Base-by-base conservation (phyloP, 2,329 filamentous ascomycete genomes). In the Venturia oleaginea region DNA sequence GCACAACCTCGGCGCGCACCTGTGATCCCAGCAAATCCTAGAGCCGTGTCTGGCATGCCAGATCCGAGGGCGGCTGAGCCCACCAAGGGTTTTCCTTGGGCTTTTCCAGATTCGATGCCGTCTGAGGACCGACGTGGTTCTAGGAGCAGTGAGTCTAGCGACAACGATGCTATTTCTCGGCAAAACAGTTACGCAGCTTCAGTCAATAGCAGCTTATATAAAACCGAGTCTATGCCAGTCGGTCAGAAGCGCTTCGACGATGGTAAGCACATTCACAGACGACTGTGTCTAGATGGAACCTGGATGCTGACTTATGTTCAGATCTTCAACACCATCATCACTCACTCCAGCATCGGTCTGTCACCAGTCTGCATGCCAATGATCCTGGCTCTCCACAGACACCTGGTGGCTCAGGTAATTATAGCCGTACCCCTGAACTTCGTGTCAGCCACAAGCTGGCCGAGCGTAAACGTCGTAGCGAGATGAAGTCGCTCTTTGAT, bases 401-500 rank as follows among this genome's bases (percentile, higher is more conserved):
- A 65, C 59, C 77, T 76, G 65, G 77, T 76, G 83, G 85, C 13
- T 81, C 84, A 30, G 89, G 91, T 68, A 91, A 90, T 1, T 94
- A 94, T 74, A 92, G 89, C 70, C 81, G 90, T 48, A 94, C 90
- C 0, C 90, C 90, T 0, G 90, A 94, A 74, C 79, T 94, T 46
- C 84, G 90, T 27, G 84, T 93, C 60, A 93, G 89, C 71, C 90
- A 94, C 76, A 94, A 94, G 75, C 83, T 94, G 64, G 90, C 90
- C 0, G 90, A 94, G 76, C 83, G 90, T 43, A 94, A 94, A 77
- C 84, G 90, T 46, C 81, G 90, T 66, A 92, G 90, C 10, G 90
- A 94, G 73, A 94, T 94, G 90, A 94, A 94, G 77, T 87, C 90
- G 70, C 77, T 94, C 0, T 94, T 94, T 71, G 90, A 94, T 68